These are phyloP conservation scores for Candida dendrica DNA, from an alignment of 805 yeast species.

Conservation along the genomic window DNA sequence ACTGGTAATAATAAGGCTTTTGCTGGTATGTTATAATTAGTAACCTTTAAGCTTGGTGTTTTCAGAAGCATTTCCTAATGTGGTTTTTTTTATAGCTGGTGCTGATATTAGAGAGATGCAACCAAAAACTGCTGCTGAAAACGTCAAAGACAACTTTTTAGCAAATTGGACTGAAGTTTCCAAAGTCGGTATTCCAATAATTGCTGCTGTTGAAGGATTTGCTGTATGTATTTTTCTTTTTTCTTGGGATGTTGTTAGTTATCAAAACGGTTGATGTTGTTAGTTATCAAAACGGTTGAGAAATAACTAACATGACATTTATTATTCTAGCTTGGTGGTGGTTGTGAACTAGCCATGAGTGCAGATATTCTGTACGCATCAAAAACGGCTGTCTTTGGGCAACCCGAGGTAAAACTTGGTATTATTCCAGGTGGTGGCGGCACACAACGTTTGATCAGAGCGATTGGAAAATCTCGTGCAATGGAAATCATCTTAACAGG, in stretches of 20 bases:
- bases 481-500: conserved; percentile 45
- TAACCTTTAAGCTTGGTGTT: not conserved
- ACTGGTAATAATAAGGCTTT: conserved; percentile 41
- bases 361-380: conserved; percentile 44
- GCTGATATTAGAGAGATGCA: conserved; percentile 50
- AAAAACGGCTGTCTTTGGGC: conserved; percentile 41
- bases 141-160: conserved; percentile 27
- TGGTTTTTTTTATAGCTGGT: conserved; percentile 30
- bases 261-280: too few relatives aligned
- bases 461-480: conserved; percentile 43
- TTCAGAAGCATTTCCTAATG: too few relatives aligned
- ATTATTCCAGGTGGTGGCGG: conserved; percentile 49
- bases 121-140: conserved; percentile 28
- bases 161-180: conserved; percentile 33
- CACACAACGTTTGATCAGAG: conserved; percentile 40
- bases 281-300: too few relatives aligned
- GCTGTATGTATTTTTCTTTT: conserved; percentile 19
- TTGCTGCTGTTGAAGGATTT: conserved; percentile 48
- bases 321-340: conserved; percentile 37
- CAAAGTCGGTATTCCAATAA: conserved; percentile 36
- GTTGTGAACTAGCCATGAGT: conserved; percentile 48
- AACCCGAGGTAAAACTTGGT: conserved; percentile 48
- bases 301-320: too few relatives aligned
- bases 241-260: too few relatives aligned
- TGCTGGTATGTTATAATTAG: conserved; percentile 21